These are phyloP conservation scores for Lenwebbia sp. DNA, from an alignment of 345 rosid species.

Conservation along the genomic window DNA sequence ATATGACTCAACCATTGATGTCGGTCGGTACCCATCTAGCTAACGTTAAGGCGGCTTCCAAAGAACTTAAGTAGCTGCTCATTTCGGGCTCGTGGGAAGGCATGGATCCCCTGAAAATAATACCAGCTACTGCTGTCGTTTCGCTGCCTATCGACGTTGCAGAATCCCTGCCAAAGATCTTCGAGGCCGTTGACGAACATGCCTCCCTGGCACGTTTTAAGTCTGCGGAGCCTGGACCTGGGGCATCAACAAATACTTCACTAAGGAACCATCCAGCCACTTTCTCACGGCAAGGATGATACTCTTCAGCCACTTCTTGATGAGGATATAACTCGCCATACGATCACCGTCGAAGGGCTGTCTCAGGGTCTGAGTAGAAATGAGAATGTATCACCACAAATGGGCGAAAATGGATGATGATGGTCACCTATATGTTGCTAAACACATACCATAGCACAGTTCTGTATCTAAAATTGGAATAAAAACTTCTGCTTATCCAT, in stretches of 20 bases:
- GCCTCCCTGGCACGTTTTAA: constrained; percentile 14
- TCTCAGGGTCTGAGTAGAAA: not conserved
- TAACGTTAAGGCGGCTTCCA: constrained; percentile 9
- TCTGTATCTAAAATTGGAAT: not conserved
- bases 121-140: constrained; percentile 13
- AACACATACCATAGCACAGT: not conserved
- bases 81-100: constrained; percentile 8
- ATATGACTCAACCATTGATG: constrained; percentile 7
- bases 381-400: not conserved
- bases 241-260: not conserved
- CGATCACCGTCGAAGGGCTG: not conserved
- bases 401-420: not conserved
- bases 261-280: not conserved
- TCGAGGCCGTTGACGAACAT: constrained; percentile 17
- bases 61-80: constrained; percentile 6
- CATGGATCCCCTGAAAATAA: not conserved
- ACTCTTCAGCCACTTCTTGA: not conserved
- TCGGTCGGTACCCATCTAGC: not conserved
- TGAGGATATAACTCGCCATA: not conserved
- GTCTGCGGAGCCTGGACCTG: not conserved
- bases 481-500: not conserved
- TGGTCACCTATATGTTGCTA: not conserved
- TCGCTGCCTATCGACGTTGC: constrained; percentile 19
- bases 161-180: constrained; percentile 16
- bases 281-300: not conserved